Evolutionary conservation across 352 stramenopile genomes (phyloP), one percentile per base, ranked within the genome.

Genomic region (Phytophthora fragariaefolia): DNA sequence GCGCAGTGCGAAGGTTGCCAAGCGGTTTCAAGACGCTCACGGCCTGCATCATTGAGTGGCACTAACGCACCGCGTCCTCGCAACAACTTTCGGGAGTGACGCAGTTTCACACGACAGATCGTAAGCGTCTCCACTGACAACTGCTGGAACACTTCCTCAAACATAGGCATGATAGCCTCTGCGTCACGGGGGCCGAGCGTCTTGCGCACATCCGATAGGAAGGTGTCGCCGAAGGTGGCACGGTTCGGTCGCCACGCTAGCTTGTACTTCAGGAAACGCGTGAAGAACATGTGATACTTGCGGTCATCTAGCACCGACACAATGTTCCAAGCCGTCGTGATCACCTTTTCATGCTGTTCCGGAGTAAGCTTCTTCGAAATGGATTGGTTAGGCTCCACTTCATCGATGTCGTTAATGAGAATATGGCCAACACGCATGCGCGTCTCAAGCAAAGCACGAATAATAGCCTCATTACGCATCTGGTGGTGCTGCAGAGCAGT

Each of bases 231-330:
- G 27, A 93, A 96, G 3, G 82, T 93, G 9, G 81, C 40, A 49
- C 85, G 85, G 66, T 89, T 93, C 7, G 88, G 87, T 7, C 88
- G 75, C 85, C 85, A 94, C 49, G 86, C 86, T 49, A 96, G 79
- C 64, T 96, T 96, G 77, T 96, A 89, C 71, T 91, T 90, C 32
- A 96, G 76, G 69, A 94, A 93, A 27, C 88, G 88, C 43, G 79
- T 89, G 68, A 93, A 96, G 66, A 96, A 96, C 58, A 92, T 85
- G 67, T 96, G 88, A 64, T 95, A 95, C 77, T 91, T 79, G 45
- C 84, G 85, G 61, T 96, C 86, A 53, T 93, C 80, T 17, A 96
- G 71, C 60, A 96, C 77, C 22, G 83, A 90, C 23, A 92, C 86
- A 46, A 96, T 91, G 67, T 96, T 96, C 83, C 86, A 93, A 43